phyloP scores from a whole-genome alignment of 441 rosid species.

The Gossypium laxum region DNA sequence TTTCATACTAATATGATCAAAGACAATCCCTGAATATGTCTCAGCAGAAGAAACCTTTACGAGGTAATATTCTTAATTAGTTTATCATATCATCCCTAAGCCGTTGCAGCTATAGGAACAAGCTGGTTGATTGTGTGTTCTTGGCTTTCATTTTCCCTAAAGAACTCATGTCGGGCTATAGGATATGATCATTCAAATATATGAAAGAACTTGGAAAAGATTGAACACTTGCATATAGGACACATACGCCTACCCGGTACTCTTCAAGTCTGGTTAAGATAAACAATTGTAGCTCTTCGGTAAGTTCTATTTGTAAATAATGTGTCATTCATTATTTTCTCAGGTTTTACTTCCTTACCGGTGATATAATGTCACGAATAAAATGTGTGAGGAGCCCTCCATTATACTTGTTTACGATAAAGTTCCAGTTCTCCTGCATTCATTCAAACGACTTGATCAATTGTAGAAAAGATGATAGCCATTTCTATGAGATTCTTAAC shows the following conservation, averaged over 20 bases:
- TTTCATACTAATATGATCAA: neutral
- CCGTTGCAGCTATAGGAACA: neutral
- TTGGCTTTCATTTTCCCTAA: neutral
- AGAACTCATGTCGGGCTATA: neutral
- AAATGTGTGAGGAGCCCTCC: slow-evolving; percentile 67
- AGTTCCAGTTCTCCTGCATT: slow-evolving; percentile 64
- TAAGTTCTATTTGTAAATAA: neutral
- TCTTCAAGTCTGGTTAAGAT: neutral
- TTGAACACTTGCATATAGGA: neutral
- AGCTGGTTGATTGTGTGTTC: neutral
- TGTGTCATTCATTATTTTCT: neutral
- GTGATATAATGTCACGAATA: slow-evolving; percentile 56
- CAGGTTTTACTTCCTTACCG: slow-evolving; percentile 31
- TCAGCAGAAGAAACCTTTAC: neutral
- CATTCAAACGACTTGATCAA: neutral
- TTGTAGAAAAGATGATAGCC: neutral
- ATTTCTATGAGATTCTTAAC: neutral
- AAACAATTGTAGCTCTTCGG: neutral
- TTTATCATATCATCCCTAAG: neutral
- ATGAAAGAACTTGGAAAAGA: neutral
- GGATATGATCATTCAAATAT: neutral
- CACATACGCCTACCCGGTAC: neutral
- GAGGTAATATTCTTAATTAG: neutral
- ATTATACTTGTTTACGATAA: slow-evolving; percentile 53
- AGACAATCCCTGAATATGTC: neutral